A percentile compares a stretch with the other conserved stretches of the same genome.
Conservation (phyloP, 345 rosid species). For the Citrus unshiu region DNA sequence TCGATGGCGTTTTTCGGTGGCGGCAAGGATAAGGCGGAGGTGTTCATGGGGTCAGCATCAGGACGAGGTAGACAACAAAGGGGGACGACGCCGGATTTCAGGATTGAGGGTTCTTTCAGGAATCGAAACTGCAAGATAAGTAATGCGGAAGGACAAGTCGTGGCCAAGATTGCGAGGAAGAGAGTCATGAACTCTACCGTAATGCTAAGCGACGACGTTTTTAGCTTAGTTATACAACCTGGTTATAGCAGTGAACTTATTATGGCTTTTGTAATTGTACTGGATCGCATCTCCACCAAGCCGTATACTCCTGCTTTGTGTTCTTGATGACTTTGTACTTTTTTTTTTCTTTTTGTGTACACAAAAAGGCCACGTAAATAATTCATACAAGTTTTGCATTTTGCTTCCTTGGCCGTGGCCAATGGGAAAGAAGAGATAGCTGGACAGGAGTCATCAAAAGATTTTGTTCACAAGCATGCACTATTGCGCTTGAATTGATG, state of each 20-base stretch:
- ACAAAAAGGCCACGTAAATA: background rate
- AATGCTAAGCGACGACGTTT: constrained; percentile 43
- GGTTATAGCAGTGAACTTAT: constrained; percentile 33
- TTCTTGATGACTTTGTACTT: constrained; percentile 13
- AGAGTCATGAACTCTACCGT: constrained; percentile 32
- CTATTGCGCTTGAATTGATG: background rate
- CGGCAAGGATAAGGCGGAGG: constrained; percentile 28
- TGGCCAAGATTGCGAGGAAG: constrained; percentile 32
- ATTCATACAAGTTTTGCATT: background rate
- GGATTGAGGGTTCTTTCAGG: constrained; percentile 39
- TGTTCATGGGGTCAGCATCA: constrained; percentile 15
- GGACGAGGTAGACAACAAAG: background rate
- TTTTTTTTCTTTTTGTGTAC: too few relatives aligned
- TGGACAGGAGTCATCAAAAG: background rate
- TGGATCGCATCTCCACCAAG: constrained; percentile 42
- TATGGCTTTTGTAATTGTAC: constrained; percentile 44
- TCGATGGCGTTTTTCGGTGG: constrained; percentile 15
- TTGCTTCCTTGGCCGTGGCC: background rate
- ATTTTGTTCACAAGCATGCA: background rate
- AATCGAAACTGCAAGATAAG: constrained; percentile 30
- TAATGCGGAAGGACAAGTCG: constrained; percentile 15
- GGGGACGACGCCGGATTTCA: constrained; percentile 27
- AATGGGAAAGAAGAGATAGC: background rate
- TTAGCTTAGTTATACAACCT: constrained; percentile 38
- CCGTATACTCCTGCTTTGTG: constrained; percentile 31